Percentiles rank a stretch among this genome's conserved stretches.
These are phyloP conservation scores for Aspergillus cavernicola DNA, from an alignment of 495 filamentous ascomycete genomes.

Conservation along the genomic window DNA sequence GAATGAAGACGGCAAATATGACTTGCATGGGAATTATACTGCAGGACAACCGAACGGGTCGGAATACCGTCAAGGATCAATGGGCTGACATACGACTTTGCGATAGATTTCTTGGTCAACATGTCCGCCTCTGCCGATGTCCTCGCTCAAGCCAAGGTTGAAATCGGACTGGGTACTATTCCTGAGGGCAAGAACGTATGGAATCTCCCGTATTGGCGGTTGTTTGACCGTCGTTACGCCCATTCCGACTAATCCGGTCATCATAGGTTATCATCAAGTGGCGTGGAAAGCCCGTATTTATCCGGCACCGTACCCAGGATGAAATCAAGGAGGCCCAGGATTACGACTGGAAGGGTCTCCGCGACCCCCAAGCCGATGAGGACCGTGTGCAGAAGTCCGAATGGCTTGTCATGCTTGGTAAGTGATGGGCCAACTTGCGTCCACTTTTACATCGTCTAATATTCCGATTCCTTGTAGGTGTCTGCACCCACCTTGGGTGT, in stretches of 20 bases:
- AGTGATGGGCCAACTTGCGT: slow-evolving; percentile 18
- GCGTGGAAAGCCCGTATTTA: slow-evolving; percentile 99
- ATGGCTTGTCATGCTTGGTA: slow-evolving; percentile 98
- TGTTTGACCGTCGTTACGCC: not conserved
- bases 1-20: not conserved
- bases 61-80: not conserved
- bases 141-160: slow-evolving; percentile 98
- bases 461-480: slow-evolving; percentile 53
- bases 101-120: slow-evolving; percentile 94
- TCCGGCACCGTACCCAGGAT: slow-evolving; percentile 90
- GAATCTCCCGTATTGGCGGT: slow-evolving; percentile 4
- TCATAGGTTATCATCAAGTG: slow-evolving; percentile 97
- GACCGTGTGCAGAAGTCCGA: slow-evolving; percentile 97
- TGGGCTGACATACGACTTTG: slow-evolving; percentile 23
- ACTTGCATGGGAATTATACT: not conserved
- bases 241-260: slow-evolving; percentile 12
- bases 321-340: slow-evolving; percentile 85
- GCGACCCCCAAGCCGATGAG: slow-evolving; percentile 86
- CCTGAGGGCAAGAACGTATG: slow-evolving; percentile 99
- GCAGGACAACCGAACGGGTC: not conserved
- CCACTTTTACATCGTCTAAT: slow-evolving; percentile 3
- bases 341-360: slow-evolving; percentile 69
- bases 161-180: slow-evolving; percentile 86
- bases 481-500: slow-evolving; percentile 98
- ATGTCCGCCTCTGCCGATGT: slow-evolving; percentile 99